These are phyloP conservation scores for Beauveria australis DNA, from an alignment of 2,329 filamentous ascomycete genomes.

Conservation along the genomic window DNA sequence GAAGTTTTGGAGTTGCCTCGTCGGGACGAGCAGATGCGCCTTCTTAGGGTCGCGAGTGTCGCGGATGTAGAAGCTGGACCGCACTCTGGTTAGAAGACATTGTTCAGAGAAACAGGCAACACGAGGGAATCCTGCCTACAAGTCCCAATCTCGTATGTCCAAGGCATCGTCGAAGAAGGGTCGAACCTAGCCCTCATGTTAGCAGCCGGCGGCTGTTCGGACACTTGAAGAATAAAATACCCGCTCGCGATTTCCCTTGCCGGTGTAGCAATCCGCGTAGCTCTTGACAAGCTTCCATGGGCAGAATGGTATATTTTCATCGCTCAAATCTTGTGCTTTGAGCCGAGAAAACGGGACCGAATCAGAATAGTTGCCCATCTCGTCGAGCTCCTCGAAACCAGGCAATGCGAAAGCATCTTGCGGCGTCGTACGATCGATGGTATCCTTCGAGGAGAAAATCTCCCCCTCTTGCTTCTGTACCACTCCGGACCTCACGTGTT, in stretches of 20 bases:
- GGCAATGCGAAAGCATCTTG: background rate
- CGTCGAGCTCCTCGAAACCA: background rate
- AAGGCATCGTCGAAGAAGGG: conserved; percentile 53
- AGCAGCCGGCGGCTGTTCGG: background rate
- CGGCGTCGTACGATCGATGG: background rate
- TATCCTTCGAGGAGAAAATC: background rate
- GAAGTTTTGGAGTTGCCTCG: conserved; percentile 55
- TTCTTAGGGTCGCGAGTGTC: conserved; percentile 38
- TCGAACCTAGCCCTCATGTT: conserved; percentile 25
- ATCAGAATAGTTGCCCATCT: background rate
- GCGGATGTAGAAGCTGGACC: conserved; percentile 57
- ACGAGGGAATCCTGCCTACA: conserved; percentile 48
- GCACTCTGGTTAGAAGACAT: background rate
- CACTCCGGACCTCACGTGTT: background rate
- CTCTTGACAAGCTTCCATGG: conserved; percentile 45
- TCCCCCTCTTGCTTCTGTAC: background rate
- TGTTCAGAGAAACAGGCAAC: background rate
- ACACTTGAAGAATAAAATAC: conserved; percentile 25
- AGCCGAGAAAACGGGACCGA: background rate
- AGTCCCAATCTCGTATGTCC: conserved; percentile 59
- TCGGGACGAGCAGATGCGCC: conserved; percentile 60
- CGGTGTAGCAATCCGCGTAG: conserved; percentile 54
- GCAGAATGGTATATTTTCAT: conserved; percentile 30
- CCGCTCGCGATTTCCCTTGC: conserved; percentile 40
- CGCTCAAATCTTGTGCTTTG: conserved; percentile 1